These are phyloP conservation scores for Candida sanyaensis DNA, from an alignment of 1,139 yeast genomes.

Conservation along the genomic window DNA sequence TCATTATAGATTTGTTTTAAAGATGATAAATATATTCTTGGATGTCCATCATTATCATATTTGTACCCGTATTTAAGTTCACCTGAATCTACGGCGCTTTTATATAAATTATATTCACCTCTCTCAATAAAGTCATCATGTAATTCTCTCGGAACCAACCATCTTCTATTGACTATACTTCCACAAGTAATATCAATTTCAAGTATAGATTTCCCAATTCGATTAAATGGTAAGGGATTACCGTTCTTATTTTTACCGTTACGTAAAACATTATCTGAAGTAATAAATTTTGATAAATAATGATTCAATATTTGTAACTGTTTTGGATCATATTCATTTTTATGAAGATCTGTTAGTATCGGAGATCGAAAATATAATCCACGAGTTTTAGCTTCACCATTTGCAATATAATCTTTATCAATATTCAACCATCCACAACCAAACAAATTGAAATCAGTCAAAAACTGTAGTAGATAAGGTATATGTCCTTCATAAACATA, in stretches of 20 bases:
- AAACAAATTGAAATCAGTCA: constrained; percentile 78
- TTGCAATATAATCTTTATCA: constrained; percentile 11
- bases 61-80: constrained; percentile 14
- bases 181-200: constrained; percentile 71
- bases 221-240: constrained; percentile 26
- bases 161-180: constrained; percentile 56
- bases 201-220: constrained; percentile 62
- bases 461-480: constrained; percentile 73
- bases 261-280: constrained; percentile 25
- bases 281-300: constrained; percentile 21
- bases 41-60: constrained; percentile 14
- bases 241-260: constrained; percentile 13
- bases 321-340: constrained; percentile 2
- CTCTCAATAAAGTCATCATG: constrained; percentile 52
- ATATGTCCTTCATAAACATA: constrained; percentile 72
- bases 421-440: constrained; percentile 79
- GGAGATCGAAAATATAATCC: constrained; percentile 44
- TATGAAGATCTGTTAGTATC: constrained; percentile 16
- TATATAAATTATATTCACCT: constrained; percentile 9
- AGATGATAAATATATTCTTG: constrained; percentile 49
- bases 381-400: constrained; percentile 8
- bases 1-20: constrained; percentile 65
- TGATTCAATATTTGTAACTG: constrained; percentile 10
- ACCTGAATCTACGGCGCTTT: constrained; percentile 3
- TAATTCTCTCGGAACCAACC: constrained; percentile 43